Percentiles rank a stretch among this genome's conserved stretches.
These are phyloP conservation scores for Colletotrichum sp. DNA, from an alignment of 2,329 filamentous ascomycete species.

Conservation along the genomic window DNA sequence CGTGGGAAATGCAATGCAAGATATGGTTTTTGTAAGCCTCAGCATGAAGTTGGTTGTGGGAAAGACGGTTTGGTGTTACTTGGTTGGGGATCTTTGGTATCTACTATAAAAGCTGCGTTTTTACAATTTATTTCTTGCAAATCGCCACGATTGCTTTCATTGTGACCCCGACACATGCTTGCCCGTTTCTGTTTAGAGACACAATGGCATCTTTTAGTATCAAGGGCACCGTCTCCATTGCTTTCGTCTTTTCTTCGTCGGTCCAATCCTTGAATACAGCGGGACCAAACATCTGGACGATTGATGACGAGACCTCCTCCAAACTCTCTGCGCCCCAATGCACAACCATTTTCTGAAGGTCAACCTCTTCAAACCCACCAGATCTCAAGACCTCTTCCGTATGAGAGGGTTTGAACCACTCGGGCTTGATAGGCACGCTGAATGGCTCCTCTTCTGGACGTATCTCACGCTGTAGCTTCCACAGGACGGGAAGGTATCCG, in stretches of 20 bases:
- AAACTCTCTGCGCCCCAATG: neutral
- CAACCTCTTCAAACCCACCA: constrained; percentile 6
- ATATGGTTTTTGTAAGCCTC: too few species aligned
- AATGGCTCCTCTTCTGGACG: constrained; percentile 18
- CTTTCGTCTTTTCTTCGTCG: constrained; percentile 3
- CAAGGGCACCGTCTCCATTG: neutral
- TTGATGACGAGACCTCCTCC: neutral
- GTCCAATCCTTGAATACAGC: neutral
- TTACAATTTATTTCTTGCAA: neutral
- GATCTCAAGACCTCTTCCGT: neutral
- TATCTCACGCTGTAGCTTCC: constrained; percentile 12
- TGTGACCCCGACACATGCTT: neutral
- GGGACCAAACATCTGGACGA: neutral
- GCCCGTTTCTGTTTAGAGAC: neutral
- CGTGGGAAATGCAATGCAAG: too few species aligned
- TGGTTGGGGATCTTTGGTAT: too few species aligned
- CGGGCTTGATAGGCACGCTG: constrained; percentile 11
- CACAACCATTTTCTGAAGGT: neutral
- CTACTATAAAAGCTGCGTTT: too few species aligned
- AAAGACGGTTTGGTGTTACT: too few species aligned
- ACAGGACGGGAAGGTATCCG: constrained; percentile 21
- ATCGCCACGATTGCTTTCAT: constrained; percentile 16
- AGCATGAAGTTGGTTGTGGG: too few species aligned
- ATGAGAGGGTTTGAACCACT: constrained; percentile 8
- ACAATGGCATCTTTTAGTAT: neutral